Conservation (phyloP, 352 stramenopile species). For the Thalassiosira mediterranea region DNA sequence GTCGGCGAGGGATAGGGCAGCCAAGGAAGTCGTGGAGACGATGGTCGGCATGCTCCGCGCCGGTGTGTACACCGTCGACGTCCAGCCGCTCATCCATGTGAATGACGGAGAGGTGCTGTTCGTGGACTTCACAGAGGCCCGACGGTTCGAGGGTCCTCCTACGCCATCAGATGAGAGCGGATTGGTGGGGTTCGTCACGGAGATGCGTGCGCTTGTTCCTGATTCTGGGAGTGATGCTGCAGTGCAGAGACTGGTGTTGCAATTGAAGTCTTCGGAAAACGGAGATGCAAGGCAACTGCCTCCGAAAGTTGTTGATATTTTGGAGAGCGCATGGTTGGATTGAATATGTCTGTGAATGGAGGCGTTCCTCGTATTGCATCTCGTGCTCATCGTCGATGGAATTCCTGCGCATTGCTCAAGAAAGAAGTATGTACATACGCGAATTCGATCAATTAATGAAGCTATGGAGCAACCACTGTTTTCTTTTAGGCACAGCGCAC, state of each 20-base stretch:
- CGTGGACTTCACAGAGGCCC: constrained; percentile 79
- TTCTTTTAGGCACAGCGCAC: no score
- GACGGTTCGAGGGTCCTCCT: constrained; percentile 22
- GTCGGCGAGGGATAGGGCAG: constrained; percentile 16
- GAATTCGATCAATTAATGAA: no score
- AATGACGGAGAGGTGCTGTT: constrained; percentile 63
- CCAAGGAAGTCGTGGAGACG: constrained; percentile 47
- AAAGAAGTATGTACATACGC: no score
- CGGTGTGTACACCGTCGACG: constrained; percentile 61
- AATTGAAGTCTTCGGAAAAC: constrained; percentile 5
- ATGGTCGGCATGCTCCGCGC: constrained; percentile 66
- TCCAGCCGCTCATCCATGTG: constrained; percentile 63
- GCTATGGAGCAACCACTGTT: no score
- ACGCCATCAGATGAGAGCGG: constrained; percentile 10
- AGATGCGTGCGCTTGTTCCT: constrained; percentile 68
- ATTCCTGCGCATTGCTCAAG: no score
- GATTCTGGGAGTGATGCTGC: constrained; percentile 34
- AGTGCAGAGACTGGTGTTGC: constrained; percentile 14
- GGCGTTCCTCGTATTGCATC: no score
- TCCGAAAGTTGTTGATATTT: constrained; percentile 22
- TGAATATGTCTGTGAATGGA: no score
- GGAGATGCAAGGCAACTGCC: not conserved
- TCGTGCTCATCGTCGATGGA: no score
- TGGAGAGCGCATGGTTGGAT: constrained; percentile 42
- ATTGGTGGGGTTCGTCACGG: constrained; percentile 57